Percentiles rank a stretch among this genome's conserved stretches.
phyloP scores from a whole-genome alignment of 163 green algal genomes.

The Coccomyxa subellipsoidea region DNA sequence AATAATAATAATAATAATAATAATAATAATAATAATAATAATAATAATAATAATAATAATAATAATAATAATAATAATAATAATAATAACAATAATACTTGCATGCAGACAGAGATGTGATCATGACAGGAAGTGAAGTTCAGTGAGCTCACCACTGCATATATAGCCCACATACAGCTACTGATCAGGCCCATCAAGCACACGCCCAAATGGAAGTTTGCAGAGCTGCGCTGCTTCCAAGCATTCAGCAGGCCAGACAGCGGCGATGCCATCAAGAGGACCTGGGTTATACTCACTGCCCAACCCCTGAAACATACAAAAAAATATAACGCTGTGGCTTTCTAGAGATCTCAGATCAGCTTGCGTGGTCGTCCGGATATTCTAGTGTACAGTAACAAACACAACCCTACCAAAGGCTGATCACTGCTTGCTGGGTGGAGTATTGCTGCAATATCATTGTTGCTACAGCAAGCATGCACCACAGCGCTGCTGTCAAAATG shows the following conservation, averaged over 20 bases:
- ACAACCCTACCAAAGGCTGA: background rate
- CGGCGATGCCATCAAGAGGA: slow-evolving; percentile 14
- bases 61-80: too few species aligned
- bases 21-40: too few species aligned
- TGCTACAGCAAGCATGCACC: background rate
- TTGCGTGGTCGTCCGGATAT: too few species aligned
- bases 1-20: too few species aligned
- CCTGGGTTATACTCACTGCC: slow-evolving; percentile 17
- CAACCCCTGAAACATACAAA: slow-evolving; percentile 16
- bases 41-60: too few species aligned
- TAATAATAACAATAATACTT: too few species aligned
- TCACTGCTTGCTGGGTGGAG: background rate
- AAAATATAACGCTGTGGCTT: background rate
- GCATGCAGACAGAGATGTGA: too few species aligned
- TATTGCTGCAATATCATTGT: slow-evolving; percentile 15
- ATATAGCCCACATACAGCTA: slow-evolving; percentile 18
- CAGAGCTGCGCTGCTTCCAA: slow-evolving; percentile 11
- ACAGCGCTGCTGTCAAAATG: slow-evolving; percentile 14
- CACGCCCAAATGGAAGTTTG: slow-evolving; percentile 20
- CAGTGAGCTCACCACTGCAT: slow-evolving; percentile 10
- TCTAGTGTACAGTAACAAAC: too few species aligned
- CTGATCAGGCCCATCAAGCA: slow-evolving; percentile 16
- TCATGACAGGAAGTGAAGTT: background rate
- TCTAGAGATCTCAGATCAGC: too few species aligned
- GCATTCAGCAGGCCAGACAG: slow-evolving; percentile 15